Base-by-base conservation (phyloP, 805 yeast genomes). In the Schwanniomyces yamadae region DNA sequence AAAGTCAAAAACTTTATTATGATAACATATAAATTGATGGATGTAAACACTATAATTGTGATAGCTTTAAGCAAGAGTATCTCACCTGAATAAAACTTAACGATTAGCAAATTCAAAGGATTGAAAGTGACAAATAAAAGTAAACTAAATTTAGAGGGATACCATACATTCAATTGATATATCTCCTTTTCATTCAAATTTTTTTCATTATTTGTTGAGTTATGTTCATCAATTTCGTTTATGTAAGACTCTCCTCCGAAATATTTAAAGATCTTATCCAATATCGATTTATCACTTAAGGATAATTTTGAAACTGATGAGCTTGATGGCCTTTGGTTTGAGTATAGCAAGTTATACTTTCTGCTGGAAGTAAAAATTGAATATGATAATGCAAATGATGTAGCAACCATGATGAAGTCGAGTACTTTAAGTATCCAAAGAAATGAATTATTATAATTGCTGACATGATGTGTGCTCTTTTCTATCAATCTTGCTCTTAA, bases 111-210 rank as follows among this genome's bases (percentile, higher is more conserved):
- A 31, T 70, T 73, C 7, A 78, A 51, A 0, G 95, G 93, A 6
- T 86, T 79, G 43, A 78, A 79, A 1, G 75, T 56, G 2, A 76
- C 63, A 19, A 75, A 67, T 2, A 83, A 46, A 31, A 65, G 59
- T 5, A 82, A 61, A 21, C 69, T 69, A 52, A 82, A 80, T 43
- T 66, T 66, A 0, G 82, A 71, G 0, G 91, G 91, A 28, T 68
- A 65, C 95, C 95, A 84, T 33, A 82, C 73, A 13, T 59, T 61
- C 27, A 84, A 54, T 39, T 76, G 73, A 77, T 83, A 82, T 22
- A 71, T 69, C 14, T 61, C 61, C 19, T 63, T 61, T 20, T 63
- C 45, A 15, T 45, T 32, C 13, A 49, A 44, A 28, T 45, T 47
- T 16, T 45, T 37, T 23, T 50, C 50, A 30, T 30, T 37, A 7